These are phyloP conservation scores for Trichosporon ovoides DNA, from an alignment of 1,284 basidiomycete species.

Conservation along the genomic window DNA sequence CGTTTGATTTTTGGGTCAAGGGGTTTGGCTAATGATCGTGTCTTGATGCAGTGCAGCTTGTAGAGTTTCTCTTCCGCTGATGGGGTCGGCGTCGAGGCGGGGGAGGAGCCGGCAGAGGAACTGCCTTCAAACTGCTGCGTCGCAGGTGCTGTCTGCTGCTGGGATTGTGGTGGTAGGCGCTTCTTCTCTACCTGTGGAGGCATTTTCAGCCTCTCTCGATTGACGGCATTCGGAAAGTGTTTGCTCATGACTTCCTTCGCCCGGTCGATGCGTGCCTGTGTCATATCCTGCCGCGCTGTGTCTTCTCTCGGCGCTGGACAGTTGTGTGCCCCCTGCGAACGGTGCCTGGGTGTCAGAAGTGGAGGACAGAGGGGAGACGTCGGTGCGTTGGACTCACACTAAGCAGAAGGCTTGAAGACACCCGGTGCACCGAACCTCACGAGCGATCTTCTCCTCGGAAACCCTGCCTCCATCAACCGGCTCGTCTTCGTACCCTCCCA, in stretches of 20 bases:
- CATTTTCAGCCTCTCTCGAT: constrained; percentile 21
- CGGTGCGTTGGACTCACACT: constrained; percentile 23
- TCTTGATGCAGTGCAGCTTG: constrained; percentile 37
- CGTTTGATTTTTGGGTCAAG: constrained; percentile 17
- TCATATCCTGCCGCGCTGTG: constrained; percentile 29
- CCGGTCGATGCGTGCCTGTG: constrained; percentile 19
- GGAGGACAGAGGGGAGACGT: not conserved
- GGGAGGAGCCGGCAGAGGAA: not conserved
- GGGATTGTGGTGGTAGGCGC: not conserved
- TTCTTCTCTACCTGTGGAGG: constrained; percentile 22
- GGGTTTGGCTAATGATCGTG: constrained; percentile 28
- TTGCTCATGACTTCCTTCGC: constrained; percentile 31
- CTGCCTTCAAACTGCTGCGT: not conserved
- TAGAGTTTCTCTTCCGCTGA: constrained; percentile 29
- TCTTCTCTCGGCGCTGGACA: constrained; percentile 31
- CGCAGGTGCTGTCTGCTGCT: not conserved
- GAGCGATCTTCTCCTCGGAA: constrained; percentile 22
- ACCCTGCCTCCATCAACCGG: constrained; percentile 6
- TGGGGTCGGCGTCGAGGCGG: not conserved
- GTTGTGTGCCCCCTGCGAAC: constrained; percentile 27
- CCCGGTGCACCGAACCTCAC: constrained; percentile 30
- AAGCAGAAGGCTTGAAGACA: constrained; percentile 37
- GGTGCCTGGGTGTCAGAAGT: constrained; percentile 23
- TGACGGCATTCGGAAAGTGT: not conserved
- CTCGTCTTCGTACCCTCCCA: constrained; percentile 26